Base-by-base conservation (phyloP, 805 yeast genomes). In the Saccharomycopsis sp. region DNA sequence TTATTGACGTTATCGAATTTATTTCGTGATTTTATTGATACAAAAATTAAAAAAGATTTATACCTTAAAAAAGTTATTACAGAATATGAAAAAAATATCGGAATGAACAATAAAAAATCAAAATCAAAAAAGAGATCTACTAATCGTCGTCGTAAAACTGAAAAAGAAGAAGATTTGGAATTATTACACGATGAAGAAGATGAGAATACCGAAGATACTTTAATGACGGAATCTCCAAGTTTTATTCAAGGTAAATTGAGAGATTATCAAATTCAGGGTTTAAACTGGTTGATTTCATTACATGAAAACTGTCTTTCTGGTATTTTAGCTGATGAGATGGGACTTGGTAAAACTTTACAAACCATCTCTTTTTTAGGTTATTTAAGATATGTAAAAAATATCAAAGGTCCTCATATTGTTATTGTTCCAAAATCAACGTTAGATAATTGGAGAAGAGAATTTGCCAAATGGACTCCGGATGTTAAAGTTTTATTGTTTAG, bases 241-340 rank as follows among this genome's bases (percentile, higher is more conserved):
- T 89, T 69, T 55, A 64, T 89, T 32, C 51, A 67, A 19, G 98
- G 98, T 8, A 68, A 57, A 40, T 64, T 92, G 51, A 71, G 98
- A 51, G 95, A 86, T 54, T 89, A 92, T 57, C 98, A 89, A 62
- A 67, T 89, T 23, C 96, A 87, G 55, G 98, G 98, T 37, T 69
- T 89, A 38, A 92, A 92, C 60, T 89, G 98, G 98, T 68, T 89
- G 54, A 79, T 89, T 15, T 76, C 94, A 1, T 61, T 89, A 27
- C 84, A 87, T 57, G 95, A 88, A 50, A 86, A 89, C 59, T 73
- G 81, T 51, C 69, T 89, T 33, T 81, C 94, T 8, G 98, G 98
- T 17, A 92, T 89, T 34, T 63, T 89, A 37, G 98, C 98, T 10
- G 98, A 89, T 61, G 98, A 89, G 58, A 89, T 92, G 98, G 98